These are phyloP conservation scores for Garcia nutans DNA, from an alignment of 345 rosid species.

Conservation along the genomic window DNA sequence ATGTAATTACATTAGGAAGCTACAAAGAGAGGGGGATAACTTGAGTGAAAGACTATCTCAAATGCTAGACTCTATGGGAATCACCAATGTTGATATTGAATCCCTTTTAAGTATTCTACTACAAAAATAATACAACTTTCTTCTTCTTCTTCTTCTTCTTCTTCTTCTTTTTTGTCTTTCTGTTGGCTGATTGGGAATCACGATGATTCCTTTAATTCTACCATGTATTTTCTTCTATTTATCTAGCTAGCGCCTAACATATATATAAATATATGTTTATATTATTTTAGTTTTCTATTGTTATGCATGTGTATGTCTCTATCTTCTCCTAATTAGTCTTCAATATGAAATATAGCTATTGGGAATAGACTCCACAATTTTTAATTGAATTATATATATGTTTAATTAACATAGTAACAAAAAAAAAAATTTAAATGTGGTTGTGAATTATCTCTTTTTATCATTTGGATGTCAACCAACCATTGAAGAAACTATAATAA, in stretches of 20 bases:
- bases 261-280: too few relatives aligned
- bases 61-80: conserved; percentile 40
- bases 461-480: background rate
- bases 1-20: conserved; percentile 48
- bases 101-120: conserved; percentile 23
- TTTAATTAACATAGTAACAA: background rate
- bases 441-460: too few relatives aligned
- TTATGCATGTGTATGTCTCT: background rate
- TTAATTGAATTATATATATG: background rate
- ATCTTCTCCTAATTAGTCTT: background rate
- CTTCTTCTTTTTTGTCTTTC: background rate
- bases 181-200: background rate
- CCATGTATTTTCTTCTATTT: background rate
- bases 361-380: background rate
- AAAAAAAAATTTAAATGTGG: background rate
- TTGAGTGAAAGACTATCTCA: conserved; percentile 54
- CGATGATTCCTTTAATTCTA: background rate
- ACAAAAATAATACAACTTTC: background rate
- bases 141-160: background rate
- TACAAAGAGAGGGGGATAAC: conserved; percentile 51
- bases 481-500: too few relatives aligned
- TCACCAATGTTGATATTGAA: conserved; percentile 24
- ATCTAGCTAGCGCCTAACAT: too few relatives aligned
- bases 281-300: background rate
- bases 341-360: background rate